Conservation (phyloP, 495 filamentous ascomycete genomes). For the Friedmanniomyces simplex region DNA sequence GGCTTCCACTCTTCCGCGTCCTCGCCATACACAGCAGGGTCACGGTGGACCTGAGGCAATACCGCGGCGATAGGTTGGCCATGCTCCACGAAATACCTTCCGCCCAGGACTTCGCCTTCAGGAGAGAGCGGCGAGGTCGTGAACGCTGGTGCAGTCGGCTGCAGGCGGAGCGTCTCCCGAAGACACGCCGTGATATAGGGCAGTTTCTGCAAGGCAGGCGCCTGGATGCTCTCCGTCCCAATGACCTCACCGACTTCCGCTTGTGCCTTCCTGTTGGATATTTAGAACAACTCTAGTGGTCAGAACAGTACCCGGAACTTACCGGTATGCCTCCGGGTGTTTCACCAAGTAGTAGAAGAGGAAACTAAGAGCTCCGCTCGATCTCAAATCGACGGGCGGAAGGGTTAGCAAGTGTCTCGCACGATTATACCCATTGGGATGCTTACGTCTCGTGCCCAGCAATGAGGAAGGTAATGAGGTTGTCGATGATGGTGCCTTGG, state of each 20-base stretch:
- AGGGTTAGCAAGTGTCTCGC: constrained; percentile 18
- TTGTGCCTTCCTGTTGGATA: constrained; percentile 34
- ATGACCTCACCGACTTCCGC: constrained; percentile 58
- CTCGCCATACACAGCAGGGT: constrained; percentile 53
- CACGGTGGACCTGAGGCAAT: constrained; percentile 51
- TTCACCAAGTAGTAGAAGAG: constrained; percentile 51
- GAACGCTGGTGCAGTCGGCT: constrained; percentile 54
- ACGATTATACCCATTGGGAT: constrained; percentile 6
- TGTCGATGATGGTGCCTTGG: constrained; percentile 23
- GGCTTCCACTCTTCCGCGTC: constrained; percentile 47
- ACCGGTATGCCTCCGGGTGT: constrained; percentile 47
- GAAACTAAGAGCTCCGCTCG: constrained; percentile 27
- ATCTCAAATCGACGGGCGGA: constrained; percentile 18
- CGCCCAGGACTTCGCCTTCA: constrained; percentile 41
- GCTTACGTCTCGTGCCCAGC: neutral
- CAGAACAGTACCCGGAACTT: constrained; percentile 7
- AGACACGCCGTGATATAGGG: constrained; percentile 56
- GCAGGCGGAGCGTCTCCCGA: constrained; percentile 60
- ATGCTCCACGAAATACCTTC: constrained; percentile 55
- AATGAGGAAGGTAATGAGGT: constrained; percentile 28
- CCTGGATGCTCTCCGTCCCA: constrained; percentile 50
- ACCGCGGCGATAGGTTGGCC: constrained; percentile 53
- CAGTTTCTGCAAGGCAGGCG: constrained; percentile 58
- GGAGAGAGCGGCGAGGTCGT: constrained; percentile 41
- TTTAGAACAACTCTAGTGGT: no score